Conservation (phyloP, 108 stramenopile species). For the Skeletonema marinoi region DNA sequence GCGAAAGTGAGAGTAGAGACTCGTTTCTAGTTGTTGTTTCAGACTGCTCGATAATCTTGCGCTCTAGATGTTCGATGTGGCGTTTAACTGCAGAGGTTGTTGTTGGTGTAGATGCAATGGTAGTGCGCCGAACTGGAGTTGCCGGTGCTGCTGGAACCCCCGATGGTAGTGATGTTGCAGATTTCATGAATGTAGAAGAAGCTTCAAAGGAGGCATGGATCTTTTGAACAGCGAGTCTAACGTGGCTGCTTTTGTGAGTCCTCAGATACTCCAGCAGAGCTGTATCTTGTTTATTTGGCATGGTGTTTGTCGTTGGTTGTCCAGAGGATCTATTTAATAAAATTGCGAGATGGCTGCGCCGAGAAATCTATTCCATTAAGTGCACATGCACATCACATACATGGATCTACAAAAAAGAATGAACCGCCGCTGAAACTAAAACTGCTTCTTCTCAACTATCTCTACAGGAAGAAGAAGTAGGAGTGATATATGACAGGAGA, state of each 20-base stretch:
- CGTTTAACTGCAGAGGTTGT: not conserved
- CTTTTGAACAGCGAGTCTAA: not conserved
- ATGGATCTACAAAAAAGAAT: not conserved
- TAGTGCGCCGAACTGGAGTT: not conserved
- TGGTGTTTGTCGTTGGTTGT: not conserved
- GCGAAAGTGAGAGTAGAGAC: not conserved
- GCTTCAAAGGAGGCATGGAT: not conserved
- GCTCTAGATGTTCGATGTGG: not conserved
- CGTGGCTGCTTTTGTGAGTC: not conserved
- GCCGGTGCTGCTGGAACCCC: not conserved
- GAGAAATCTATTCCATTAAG: not conserved
- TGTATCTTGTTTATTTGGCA: not conserved
- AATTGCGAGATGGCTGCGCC: too few species aligned
- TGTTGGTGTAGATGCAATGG: not conserved
- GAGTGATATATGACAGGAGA: too few species aligned
- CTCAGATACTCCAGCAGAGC: not conserved
- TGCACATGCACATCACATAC: not conserved
- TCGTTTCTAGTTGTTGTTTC: not conserved
- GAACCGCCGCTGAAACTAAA: too few species aligned
- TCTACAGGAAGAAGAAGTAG: too few species aligned
- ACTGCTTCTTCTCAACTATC: too few species aligned
- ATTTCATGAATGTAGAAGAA: not conserved
- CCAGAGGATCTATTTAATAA: not conserved
- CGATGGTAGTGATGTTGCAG: not conserved
- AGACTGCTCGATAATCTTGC: not conserved